These are phyloP conservation scores for Rhodosporidiobolus sp. DNA, from an alignment of 768 basidiomycete genomes.

Conservation along the genomic window DNA sequence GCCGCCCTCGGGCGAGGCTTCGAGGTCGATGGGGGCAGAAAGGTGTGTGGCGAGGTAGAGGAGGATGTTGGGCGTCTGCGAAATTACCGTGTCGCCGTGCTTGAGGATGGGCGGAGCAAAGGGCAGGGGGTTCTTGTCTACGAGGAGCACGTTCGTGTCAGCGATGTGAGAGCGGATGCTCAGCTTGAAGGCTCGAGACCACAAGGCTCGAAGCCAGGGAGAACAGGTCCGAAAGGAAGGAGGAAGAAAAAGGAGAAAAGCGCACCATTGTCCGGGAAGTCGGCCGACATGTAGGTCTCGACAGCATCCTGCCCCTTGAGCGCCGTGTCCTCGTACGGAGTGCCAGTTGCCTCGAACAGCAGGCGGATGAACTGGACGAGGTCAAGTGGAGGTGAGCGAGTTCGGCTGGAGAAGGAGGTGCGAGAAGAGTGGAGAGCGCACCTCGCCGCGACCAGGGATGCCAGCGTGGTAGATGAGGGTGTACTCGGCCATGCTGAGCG, in stretches of 20 bases:
- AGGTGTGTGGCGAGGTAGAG: slow-evolving; percentile 39
- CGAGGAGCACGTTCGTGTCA: not conserved
- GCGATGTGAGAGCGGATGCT: too few species aligned
- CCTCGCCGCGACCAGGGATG: slow-evolving; percentile 34
- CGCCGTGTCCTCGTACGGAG: slow-evolving; percentile 19
- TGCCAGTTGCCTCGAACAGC: slow-evolving; percentile 27
- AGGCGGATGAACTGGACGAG: slow-evolving; percentile 27
- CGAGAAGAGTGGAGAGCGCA: not conserved
- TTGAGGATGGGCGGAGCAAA: slow-evolving; percentile 54
- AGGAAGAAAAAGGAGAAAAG: not conserved
- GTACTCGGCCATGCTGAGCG: slow-evolving; percentile 48
- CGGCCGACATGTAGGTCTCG: slow-evolving; percentile 15
- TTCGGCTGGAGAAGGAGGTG: not conserved
- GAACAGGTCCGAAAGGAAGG: not conserved
- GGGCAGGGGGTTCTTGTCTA: slow-evolving; percentile 43
- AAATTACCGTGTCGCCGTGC: slow-evolving; percentile 32
- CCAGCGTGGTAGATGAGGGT: slow-evolving; percentile 35
- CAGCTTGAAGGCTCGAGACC: too few species aligned
- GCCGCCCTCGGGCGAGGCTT: not conserved
- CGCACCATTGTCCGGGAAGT: slow-evolving; percentile 14
- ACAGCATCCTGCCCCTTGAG: slow-evolving; percentile 17
- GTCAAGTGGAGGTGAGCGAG: not conserved
- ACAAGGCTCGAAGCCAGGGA: not conserved
- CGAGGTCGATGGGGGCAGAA: slow-evolving; percentile 19
- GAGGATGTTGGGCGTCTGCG: slow-evolving; percentile 43